Evolutionary conservation across 768 basidiomycete genomes (phyloP), one percentile per base, ranked within the genome.

Genomic region (Arthromyces matolae): DNA sequence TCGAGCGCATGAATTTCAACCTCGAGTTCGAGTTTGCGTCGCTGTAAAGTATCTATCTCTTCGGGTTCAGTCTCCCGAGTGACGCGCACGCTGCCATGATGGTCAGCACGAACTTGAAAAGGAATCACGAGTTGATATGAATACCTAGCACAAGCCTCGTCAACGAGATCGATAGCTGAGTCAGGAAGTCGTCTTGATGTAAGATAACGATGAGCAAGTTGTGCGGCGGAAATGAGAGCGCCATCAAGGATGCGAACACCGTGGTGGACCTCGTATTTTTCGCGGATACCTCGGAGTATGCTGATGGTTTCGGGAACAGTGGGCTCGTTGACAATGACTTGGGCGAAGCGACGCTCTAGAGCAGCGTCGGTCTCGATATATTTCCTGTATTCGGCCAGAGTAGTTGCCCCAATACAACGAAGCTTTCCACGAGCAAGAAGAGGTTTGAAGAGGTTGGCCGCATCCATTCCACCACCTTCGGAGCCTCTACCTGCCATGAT

Each of bases 31-130:
- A 97, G 79, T 64, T 89, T 93, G 42, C 77, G 78, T 16, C 93
- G 83, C 61, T 95, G 90, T 14, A 97, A 76, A 54, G 85, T 84
- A 69, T 98, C 95, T 58, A 98, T 89, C 3, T 79, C 86, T 68
- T 98, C 95, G 0, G 95, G 95, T 50, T 89, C 81, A 0, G 93
- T 97, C 71, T 99, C 95, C 34, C 92, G 84, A 22, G 90, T 90
- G 20, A 97, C 92, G 49, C 93, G 88, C 23, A 87, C 86, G 57
- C 86, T 89, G 45, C n/a, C 54, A 29, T 20, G 32, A 18, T 28
- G 31, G 49, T n/a, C 45, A 45, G 45, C 4, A 51, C 42, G 7
- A 29, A 12, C 48, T 36, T 19, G 14, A 27, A 24, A 18, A 8
- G 13, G 36, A 5, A n/a, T 40, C 18, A 4, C 22, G 35, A n/a